Evolutionary conservation across 1,139 yeast species (phyloP).

Genomic region (Zygoascus meyerae): DNA sequence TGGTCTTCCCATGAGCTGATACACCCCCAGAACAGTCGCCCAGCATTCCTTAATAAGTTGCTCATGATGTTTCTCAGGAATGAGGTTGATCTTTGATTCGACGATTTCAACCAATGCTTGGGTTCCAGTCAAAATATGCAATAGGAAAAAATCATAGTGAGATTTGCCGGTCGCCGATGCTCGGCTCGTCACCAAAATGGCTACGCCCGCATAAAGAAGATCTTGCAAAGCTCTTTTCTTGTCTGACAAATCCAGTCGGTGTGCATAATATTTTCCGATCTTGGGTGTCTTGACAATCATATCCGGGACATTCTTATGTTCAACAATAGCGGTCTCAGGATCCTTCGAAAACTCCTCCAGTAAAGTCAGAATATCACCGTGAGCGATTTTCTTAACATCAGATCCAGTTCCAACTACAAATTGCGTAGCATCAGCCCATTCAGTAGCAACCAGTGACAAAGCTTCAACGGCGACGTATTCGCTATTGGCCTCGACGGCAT

Average conservation of each 20-base stretch:
- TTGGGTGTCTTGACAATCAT: background rate
- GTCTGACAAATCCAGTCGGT: conserved; percentile 18
- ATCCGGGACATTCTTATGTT: background rate
- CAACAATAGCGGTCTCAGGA: background rate
- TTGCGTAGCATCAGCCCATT: conserved; percentile 11
- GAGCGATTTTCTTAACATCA: conserved; percentile 11
- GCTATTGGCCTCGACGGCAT: conserved; percentile 31
- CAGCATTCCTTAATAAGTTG: conserved; percentile 20
- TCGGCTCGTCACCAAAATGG: conserved; percentile 21
- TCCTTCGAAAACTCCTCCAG: conserved; percentile 9
- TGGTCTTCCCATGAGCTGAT: conserved; percentile 25
- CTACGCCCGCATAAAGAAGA: conserved; percentile 22
- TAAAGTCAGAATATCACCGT: background rate
- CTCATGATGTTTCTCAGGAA: conserved; percentile 17
- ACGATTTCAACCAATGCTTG: conserved; percentile 29
- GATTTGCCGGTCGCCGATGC: conserved; percentile 22
- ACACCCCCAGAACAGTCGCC: conserved; percentile 20
- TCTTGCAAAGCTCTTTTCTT: conserved; percentile 18
- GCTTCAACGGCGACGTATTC: conserved; percentile 32
- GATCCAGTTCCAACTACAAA: conserved; percentile 7
- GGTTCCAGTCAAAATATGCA: conserved; percentile 30
- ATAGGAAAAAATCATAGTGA: conserved; percentile 26
- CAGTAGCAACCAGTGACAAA: conserved; percentile 20
- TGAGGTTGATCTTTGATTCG: conserved; percentile 15
- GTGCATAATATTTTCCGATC: conserved; percentile 16